Conservation (phyloP, 805 yeast genomes). For the Candida germanica region DNA sequence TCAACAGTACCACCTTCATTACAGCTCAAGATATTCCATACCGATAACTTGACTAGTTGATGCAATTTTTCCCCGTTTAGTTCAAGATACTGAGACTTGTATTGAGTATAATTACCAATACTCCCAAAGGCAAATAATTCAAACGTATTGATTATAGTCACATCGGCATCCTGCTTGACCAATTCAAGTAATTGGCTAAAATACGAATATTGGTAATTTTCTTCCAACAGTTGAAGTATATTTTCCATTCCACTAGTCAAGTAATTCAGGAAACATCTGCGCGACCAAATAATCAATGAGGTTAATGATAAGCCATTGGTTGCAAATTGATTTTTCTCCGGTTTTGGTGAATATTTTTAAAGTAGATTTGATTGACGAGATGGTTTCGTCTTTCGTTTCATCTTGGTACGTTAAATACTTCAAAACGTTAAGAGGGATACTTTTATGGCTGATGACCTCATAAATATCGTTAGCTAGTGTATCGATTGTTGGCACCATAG, state of each 20-base stretch:
- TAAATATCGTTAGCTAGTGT: conserved; percentile 15
- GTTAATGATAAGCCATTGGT: conserved; percentile 12
- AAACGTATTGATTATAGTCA: conserved; percentile 12
- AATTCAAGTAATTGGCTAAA: neutral
- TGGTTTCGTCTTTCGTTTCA: conserved; percentile 18
- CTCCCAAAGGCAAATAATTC: conserved; percentile 41
- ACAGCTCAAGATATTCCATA: conserved; percentile 17
- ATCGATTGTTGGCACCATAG: neutral
- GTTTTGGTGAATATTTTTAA: neutral
- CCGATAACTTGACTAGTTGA: conserved; percentile 28
- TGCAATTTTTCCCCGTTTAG: conserved; percentile 13
- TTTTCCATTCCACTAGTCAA: conserved; percentile 1
- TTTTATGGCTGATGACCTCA: conserved; percentile 9
- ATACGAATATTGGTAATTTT: neutral
- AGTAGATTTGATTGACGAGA: conserved; percentile 12
- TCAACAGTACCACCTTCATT: conserved; percentile 11
- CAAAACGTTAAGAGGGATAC: conserved; percentile 6
- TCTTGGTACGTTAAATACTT: conserved; percentile 11
- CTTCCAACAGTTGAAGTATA: neutral
- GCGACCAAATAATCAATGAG: conserved; percentile 20
- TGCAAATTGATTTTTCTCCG: neutral
- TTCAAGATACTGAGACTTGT: conserved; percentile 15
- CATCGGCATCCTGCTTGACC: neutral
- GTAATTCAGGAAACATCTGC: conserved; percentile 22
- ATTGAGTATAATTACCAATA: conserved; percentile 20